These are phyloP conservation scores for Saccharomycopsis oosterbeekiorum DNA, from an alignment of 805 yeast species.

Conservation along the genomic window DNA sequence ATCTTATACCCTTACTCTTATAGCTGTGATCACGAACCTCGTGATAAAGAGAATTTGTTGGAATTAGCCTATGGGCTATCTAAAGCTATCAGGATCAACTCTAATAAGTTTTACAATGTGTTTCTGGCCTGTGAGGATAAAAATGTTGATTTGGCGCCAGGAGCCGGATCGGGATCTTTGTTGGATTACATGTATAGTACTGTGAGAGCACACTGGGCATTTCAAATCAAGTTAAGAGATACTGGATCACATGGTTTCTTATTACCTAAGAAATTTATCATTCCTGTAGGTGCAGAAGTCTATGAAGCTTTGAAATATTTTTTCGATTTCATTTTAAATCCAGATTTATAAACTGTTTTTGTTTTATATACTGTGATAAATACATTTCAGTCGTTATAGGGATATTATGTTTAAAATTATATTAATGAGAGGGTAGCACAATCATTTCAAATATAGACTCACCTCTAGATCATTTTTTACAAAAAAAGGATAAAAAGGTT, in stretches of 20 bases:
- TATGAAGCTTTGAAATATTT: conserved; percentile 61
- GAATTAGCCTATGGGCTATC: conserved; percentile 77
- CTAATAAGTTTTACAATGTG: conserved; percentile 61
- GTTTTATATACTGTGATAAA: no score
- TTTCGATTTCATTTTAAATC: conserved; percentile 41
- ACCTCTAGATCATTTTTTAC: no score
- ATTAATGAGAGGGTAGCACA: no score
- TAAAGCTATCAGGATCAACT: conserved; percentile 54
- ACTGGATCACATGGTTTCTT: conserved; percentile 77
- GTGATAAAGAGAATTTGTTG: conserved; percentile 71
- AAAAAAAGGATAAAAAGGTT: no score
- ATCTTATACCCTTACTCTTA: conserved; percentile 75
- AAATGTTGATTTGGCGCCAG: conserved; percentile 64
- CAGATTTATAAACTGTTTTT: conserved; percentile 25
- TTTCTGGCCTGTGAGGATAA: conserved; percentile 72
- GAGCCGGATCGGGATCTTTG: conserved; percentile 70
- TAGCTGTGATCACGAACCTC: conserved; percentile 61
- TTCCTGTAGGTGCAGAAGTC: conserved; percentile 70
- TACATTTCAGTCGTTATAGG: neutral
- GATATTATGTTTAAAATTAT: neutral
- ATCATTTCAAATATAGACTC: no score
- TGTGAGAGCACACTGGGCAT: conserved; percentile 67
- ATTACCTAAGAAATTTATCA: conserved; percentile 57
- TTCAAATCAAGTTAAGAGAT: conserved; percentile 72
- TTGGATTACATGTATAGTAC: conserved; percentile 63